Base-by-base conservation (phyloP, 495 filamentous ascomycete species). In the Filosporella fistucella region DNA sequence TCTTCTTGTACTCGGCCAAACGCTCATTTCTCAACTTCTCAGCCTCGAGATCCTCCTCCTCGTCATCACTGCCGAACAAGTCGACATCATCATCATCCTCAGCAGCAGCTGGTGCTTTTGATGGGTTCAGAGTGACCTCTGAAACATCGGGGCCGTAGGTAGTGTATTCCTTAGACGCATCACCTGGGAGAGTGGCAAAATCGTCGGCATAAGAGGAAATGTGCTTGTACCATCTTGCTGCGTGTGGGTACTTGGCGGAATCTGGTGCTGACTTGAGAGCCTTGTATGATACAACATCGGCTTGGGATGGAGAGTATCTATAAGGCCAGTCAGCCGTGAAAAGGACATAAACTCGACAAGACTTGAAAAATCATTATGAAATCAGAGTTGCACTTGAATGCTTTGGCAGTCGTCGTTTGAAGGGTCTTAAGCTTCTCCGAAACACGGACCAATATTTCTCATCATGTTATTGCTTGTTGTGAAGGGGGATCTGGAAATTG, bases 361-460 rank as follows among this genome's bases (percentile, higher is more conserved):
- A 32, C 10, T n/a, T 7, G 20, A 10, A 51, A 39, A 45, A 32
- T 11, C 32, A 52, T 23, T n/a, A 44, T 56, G 51, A 59, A 61
- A 75, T 95, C 89, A 95, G 89, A 88, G 78, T 66, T 86, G 86
- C 88, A 84, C 79, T 54, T 48, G 74, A 68, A 67, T 73, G 84
- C 86, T 76, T 80, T 76, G 78, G 70, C 60, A 72, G 76, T 91
- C 89, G 77, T 91, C 91, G 82, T 80, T 64, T 76, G 74, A 79
- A 85, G 86, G 85, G 86, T 94, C 89, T 95, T 95, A 89, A 89
- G 83, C 90, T 84, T 85, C 86, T 96, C 87, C 82, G 89, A 78
- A 95, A 95, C 90, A 96, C 90, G 90, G 91, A 95, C 91, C 88
- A 94, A 89, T 83, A 64, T 80, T 59, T 79, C 76, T 93, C 89